A percentile compares a stretch with the other conserved stretches of the same genome.
Conservation (phyloP, 768 basidiomycete genomes). For the Harrya chromipes region DNA sequence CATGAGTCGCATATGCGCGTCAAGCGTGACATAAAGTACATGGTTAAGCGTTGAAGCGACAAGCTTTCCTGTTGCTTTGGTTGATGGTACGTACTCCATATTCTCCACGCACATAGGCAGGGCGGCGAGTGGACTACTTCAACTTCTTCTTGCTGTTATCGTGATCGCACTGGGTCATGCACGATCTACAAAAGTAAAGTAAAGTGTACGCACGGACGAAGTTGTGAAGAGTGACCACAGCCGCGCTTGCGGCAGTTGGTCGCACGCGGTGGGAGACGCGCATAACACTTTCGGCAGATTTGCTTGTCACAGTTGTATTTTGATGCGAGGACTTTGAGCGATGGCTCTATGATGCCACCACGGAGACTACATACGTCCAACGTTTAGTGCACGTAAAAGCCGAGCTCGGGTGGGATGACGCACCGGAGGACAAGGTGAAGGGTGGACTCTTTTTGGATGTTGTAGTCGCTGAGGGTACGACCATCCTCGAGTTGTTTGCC, state of each 20-base stretch:
- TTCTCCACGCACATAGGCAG: constrained; percentile 3
- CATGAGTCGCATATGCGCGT: constrained; percentile 19
- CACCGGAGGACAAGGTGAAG: constrained; percentile 96
- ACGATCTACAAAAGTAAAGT: not conserved
- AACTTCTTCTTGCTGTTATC: constrained; percentile 85
- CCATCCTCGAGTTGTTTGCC: constrained; percentile 99
- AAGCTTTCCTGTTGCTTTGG: not conserved
- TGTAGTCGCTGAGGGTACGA: constrained; percentile 93
- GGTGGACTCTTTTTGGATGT: constrained; percentile 98
- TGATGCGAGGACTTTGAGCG: constrained; percentile 92
- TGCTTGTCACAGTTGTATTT: constrained; percentile 99
- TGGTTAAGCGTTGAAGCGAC: not conserved
- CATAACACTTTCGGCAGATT: constrained; percentile 99
- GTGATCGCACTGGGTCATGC: not conserved
- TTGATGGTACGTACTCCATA: constrained; percentile 12
- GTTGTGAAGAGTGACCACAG: constrained; percentile 88
- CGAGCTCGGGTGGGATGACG: constrained; percentile 23
- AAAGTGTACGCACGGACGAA: constrained; percentile 71
- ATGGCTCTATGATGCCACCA: constrained; percentile 97
- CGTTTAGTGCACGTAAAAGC: not conserved
- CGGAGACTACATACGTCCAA: constrained; percentile 8
- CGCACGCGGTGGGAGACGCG: constrained; percentile 97
- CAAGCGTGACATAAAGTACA: constrained; percentile 21
- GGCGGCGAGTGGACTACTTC: constrained; percentile 56
- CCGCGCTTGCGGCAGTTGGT: constrained; percentile 98